phyloP scores from a whole-genome alignment of 768 basidiomycete genomes.

The Pleurotus tuber-regium region DNA sequence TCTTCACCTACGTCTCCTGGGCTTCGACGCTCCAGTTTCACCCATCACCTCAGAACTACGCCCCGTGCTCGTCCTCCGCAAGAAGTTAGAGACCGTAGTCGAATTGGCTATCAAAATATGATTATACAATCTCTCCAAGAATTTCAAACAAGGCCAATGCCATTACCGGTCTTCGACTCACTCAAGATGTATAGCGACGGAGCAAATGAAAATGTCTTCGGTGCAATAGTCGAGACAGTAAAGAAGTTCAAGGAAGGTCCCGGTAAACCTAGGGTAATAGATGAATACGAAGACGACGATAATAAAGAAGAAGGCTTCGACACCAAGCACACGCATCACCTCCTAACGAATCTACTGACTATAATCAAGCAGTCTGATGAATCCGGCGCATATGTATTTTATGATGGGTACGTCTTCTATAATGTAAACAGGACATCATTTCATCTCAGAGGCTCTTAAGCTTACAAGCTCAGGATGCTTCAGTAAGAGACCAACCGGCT shows the following conservation, averaged over 20 bases:
- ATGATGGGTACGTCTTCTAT: constrained; percentile 41
- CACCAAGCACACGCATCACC: constrained; percentile 2
- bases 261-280: constrained; percentile 12
- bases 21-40: constrained; percentile 6
- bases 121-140: constrained; percentile 26
- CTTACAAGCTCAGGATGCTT: constrained; percentile 14
- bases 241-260: constrained; percentile 34
- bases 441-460: not conserved
- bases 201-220: constrained; percentile 31
- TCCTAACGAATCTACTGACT: not conserved
- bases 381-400: constrained; percentile 64
- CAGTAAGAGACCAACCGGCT: constrained; percentile 16
- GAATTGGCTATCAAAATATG: constrained; percentile 12
- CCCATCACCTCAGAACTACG: not conserved
- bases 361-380: constrained; percentile 27
- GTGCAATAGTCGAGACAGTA: constrained; percentile 41
- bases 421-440: not conserved
- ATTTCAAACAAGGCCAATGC: constrained; percentile 54
- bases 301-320: constrained; percentile 34
- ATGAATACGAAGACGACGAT: constrained; percentile 34
- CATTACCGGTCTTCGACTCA: constrained; percentile 49
- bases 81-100: constrained; percentile 4
- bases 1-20: not conserved
- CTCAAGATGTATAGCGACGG: constrained; percentile 27
- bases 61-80: constrained; percentile 1